Evolutionary conservation across 805 yeast species (phyloP), one percentile per base, ranked within the genome.

Genomic region (Ogataea glucozyma): DNA sequence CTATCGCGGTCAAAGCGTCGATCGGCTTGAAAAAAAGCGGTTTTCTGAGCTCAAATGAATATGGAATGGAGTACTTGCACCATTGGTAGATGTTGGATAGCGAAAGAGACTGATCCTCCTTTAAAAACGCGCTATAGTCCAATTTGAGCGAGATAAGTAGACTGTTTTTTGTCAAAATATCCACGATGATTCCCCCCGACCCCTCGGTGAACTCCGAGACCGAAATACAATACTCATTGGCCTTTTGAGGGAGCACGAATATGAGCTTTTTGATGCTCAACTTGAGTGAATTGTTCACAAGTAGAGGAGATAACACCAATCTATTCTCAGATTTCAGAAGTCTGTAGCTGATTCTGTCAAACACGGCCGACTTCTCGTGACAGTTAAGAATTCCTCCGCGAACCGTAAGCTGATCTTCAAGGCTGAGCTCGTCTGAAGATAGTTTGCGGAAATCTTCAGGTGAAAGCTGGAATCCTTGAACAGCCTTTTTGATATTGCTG

Each of bases 61-160:
- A 85, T 1, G 93, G 90, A 26, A 76, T 75, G 6, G 85, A 75
- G 41, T 82, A 78, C 46, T 71, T 71, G 41, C 87, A 79, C 93
- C 95, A 88, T 33, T 73, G 65, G 39, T 60, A 57, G 42, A 76
- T 65, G 26, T 63, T 66, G 31, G 50, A 18, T 18, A 39, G 35
- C 1, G 47, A 29, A 40, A 47, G 12, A 27, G 44, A n/a, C 41
- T 33, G 31, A 31, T 41, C 47, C 24, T 43, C 48, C 32, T 14
- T 20, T n/a, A 61, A 47, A 48, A 84, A 83, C 41, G 75, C 71
- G 3, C 65, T 53, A 8, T 73, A 48, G 13, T 66, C 61, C 21
- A 85, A 47, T 3, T 61, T 55, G 23, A 81, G 48, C 0, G 87
- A 77, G 30, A 81, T 68, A 18, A 84, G 59, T 13, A 77, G 61